phyloP scores from a whole-genome alignment of 2,329 filamentous ascomycete genomes.

The Fusarium pilosicola region DNA sequence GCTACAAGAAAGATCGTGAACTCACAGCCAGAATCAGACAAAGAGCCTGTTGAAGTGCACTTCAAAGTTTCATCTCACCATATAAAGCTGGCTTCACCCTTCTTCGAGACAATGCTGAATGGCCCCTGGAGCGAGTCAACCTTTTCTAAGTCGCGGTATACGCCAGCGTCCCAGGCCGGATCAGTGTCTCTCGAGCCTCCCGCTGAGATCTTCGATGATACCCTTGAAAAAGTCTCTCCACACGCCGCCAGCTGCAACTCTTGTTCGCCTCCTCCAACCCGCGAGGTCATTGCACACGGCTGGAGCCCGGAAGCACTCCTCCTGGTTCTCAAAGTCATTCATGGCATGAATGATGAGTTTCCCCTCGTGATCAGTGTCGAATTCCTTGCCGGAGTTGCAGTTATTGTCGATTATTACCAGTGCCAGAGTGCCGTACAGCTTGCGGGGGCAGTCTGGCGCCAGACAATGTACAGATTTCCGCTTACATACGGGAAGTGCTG shows the following conservation, averaged over 20 bases:
- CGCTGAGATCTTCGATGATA: background rate
- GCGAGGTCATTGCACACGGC: background rate
- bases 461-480: rapidly evolving
- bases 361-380: background rate
- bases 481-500: background rate
- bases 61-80: background rate
- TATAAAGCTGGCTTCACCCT: background rate
- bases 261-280: background rate
- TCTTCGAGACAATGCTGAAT: background rate
- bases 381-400: background rate
- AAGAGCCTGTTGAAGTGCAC: background rate
- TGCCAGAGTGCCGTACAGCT: background rate
- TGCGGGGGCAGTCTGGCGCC: background rate
- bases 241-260: background rate
- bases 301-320: background rate
- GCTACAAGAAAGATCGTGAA: background rate
- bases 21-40: background rate
- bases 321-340: slow-evolving; percentile 1
- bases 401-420: slow-evolving; percentile 15
- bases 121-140: background rate
- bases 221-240: background rate
- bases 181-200: background rate
- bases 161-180: rapidly evolving
- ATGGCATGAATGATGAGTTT: background rate
- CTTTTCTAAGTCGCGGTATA: background rate